phyloP scores from a whole-genome alignment of 805 yeast species.

The Metschnikowia picachoensis region DNA sequence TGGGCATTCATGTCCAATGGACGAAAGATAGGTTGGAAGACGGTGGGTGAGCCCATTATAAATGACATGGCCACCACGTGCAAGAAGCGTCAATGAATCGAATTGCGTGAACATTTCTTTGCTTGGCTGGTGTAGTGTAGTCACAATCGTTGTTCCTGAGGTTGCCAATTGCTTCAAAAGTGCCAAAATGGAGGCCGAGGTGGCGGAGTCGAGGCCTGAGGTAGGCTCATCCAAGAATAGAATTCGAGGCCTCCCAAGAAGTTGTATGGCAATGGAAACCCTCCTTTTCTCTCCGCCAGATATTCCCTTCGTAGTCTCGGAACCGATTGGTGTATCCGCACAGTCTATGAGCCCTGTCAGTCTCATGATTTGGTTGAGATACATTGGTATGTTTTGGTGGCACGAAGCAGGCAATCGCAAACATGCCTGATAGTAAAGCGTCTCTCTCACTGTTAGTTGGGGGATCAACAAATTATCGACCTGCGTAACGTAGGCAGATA shows the following conservation, averaged over 20 bases:
- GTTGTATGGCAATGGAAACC: slow-evolving; percentile 76
- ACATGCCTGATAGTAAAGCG: slow-evolving; percentile 66
- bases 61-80: slow-evolving; percentile 68
- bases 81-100: slow-evolving; percentile 68
- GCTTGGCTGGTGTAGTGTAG: slow-evolving; percentile 85
- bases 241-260: slow-evolving; percentile 67
- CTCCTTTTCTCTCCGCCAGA: slow-evolving; percentile 67
- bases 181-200: slow-evolving; percentile 63
- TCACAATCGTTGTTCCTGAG: slow-evolving; percentile 61
- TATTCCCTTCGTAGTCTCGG: slow-evolving; percentile 36
- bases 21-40: slow-evolving; percentile 46
- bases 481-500: slow-evolving; percentile 76
- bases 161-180: slow-evolving; percentile 57
- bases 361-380: slow-evolving; percentile 57
- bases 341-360: slow-evolving; percentile 70
- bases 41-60: slow-evolving; percentile 55
- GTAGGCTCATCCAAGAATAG: slow-evolving; percentile 84
- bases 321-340: slow-evolving; percentile 58
- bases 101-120: slow-evolving; percentile 59
- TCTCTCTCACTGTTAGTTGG: slow-evolving; percentile 72
- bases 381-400: slow-evolving; percentile 39
- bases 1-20: slow-evolving; percentile 56
- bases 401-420: slow-evolving; percentile 50
- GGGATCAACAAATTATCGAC: slow-evolving; percentile 72
- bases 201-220: slow-evolving; percentile 79